Conservation (phyloP, 805 yeast species). For the Ogataea nonfermentans region DNA sequence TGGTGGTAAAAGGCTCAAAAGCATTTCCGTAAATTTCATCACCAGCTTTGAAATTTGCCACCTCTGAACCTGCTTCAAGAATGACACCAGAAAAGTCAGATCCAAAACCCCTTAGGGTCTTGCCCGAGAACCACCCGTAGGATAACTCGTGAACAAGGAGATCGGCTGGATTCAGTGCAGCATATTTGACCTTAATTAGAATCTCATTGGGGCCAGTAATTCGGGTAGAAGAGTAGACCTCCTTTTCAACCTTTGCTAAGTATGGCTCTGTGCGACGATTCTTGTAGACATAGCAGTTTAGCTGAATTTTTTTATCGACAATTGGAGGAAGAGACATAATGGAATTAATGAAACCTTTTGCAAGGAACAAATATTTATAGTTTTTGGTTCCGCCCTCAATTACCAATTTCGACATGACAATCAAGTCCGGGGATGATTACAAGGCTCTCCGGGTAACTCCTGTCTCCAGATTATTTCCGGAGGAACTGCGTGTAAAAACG, state of each 20-base stretch:
- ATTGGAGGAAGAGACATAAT: slow-evolving; percentile 10
- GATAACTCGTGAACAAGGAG: slow-evolving; percentile 7
- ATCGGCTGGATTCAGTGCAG: slow-evolving; percentile 21
- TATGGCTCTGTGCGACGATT: slow-evolving; percentile 13
- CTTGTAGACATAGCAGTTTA: slow-evolving; percentile 9
- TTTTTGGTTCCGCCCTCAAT: too few species aligned
- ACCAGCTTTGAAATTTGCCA: slow-evolving; percentile 14
- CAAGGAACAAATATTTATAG: too few species aligned
- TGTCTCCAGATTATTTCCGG: neutral
- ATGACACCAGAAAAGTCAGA: slow-evolving; percentile 21
- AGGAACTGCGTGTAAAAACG: slow-evolving; percentile 5
- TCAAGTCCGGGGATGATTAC: slow-evolving; percentile 12
- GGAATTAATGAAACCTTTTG: too few species aligned
- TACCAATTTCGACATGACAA: too few species aligned
- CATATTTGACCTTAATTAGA: slow-evolving; percentile 15
- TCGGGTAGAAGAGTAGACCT: slow-evolving; percentile 5
- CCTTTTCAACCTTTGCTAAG: slow-evolving; percentile 6
- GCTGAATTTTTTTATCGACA: slow-evolving; percentile 7
- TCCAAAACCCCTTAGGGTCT: slow-evolving; percentile 16
- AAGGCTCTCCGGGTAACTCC: slow-evolving; percentile 2
- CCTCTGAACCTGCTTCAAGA: slow-evolving; percentile 17
- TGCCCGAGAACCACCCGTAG: slow-evolving; percentile 2
- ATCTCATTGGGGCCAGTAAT: slow-evolving; percentile 16
- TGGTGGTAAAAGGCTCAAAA: neutral
- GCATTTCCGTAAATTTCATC: slow-evolving; percentile 19